Conservation (phyloP, 306 rosid genomes). For the Pyrus bretschneideri region DNA sequence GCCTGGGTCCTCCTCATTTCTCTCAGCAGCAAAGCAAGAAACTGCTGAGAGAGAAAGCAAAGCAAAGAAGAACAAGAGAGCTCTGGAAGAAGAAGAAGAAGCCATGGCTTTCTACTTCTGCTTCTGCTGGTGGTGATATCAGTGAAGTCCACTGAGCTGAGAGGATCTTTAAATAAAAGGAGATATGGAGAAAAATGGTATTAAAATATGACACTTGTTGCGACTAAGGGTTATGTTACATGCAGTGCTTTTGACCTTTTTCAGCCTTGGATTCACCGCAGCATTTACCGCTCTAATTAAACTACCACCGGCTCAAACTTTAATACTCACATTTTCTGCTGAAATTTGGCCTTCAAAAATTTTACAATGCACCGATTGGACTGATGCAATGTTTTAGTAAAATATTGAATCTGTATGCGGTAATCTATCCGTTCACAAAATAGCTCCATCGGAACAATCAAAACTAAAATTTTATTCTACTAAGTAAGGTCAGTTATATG, state of each 20-base stretch:
- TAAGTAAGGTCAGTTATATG: no score
- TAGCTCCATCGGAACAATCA: no score
- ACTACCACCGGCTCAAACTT: background rate
- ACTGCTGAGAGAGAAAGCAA: slow-evolving; percentile 40
- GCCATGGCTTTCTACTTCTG: slow-evolving; percentile 32
- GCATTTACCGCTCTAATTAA: background rate
- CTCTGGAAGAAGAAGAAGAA: slow-evolving; percentile 29
- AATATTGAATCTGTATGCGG: no score
- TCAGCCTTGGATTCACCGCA: background rate
- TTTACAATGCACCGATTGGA: no score
- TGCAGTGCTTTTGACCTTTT: background rate
- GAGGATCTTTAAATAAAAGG: slow-evolving; percentile 43
- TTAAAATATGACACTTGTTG: background rate
- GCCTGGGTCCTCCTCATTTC: slow-evolving; percentile 34
- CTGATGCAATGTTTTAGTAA: no score
- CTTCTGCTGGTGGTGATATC: background rate
- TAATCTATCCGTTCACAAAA: no score
- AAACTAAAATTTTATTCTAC: no score
- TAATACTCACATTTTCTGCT: no score
- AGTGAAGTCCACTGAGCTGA: background rate
- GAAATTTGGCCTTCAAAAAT: no score
- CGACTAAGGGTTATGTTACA: no score
- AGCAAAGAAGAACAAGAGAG: slow-evolving; percentile 35
- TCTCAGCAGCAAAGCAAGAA: slow-evolving; percentile 31
- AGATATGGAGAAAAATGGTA: background rate